phyloP scores from a whole-genome alignment of 768 basidiomycete species.

The Terana coerulea region DNA sequence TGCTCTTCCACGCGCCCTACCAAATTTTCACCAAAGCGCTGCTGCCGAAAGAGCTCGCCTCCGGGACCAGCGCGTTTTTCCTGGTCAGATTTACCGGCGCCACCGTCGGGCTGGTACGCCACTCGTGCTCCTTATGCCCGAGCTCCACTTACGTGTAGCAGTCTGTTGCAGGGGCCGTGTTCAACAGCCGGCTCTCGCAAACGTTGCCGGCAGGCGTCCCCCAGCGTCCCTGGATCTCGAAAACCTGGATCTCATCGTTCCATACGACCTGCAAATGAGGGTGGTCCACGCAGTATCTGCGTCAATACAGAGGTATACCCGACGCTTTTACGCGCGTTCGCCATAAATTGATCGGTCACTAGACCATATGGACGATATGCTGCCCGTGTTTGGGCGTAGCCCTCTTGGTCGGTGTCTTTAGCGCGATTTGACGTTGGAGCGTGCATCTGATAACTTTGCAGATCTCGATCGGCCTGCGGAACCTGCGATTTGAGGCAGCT shows the following conservation, averaged over 20 bases:
- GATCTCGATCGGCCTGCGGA: slow-evolving; percentile 27
- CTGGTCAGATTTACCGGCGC: slow-evolving; percentile 85
- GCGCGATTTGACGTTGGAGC: not conserved
- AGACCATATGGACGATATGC: slow-evolving; percentile 76
- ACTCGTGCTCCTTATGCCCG: slow-evolving; percentile 1
- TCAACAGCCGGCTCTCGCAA: slow-evolving; percentile 48
- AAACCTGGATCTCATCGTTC: slow-evolving; percentile 42
- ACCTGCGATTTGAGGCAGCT: slow-evolving; percentile 13
- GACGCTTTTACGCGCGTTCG: too few relatives aligned
- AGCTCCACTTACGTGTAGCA: slow-evolving; percentile 30
- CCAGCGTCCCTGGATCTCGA: slow-evolving; percentile 51
- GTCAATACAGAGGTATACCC: slow-evolving; percentile 60
- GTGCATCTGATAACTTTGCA: slow-evolving; percentile 12
- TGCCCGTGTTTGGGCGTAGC: slow-evolving; percentile 65
- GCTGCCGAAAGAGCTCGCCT: slow-evolving; percentile 62
- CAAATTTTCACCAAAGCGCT: slow-evolving; percentile 72
- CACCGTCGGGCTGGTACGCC: slow-evolving; percentile 70
- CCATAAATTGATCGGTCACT: too few relatives aligned
- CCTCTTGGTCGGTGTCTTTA: slow-evolving; percentile 45
- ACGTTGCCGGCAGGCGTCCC: slow-evolving; percentile 46
- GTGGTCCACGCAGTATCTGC: slow-evolving; percentile 52
- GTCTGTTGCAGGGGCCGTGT: slow-evolving; percentile 76
- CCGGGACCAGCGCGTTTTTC: slow-evolving; percentile 84
- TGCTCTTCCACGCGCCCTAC: slow-evolving; percentile 84
- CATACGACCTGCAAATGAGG: slow-evolving; percentile 39